Evolutionary conservation across 2,329 filamentous ascomycete species (phyloP).

Genomic region (Bipolaris oryzae): DNA sequence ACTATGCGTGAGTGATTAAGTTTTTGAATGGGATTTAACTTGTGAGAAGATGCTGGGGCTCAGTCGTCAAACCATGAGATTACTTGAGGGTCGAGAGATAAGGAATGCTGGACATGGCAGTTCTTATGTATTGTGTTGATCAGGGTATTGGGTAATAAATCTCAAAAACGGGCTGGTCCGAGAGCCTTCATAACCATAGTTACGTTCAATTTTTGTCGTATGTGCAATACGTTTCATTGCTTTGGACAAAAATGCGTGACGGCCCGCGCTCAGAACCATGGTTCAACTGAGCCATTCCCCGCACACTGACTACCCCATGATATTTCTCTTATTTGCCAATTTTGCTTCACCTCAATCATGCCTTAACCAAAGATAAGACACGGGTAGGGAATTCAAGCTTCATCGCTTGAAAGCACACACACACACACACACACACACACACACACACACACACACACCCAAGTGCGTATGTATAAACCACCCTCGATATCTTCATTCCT

Average conservation of each 20-base stretch:
- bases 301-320: not conserved
- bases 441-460: too few species aligned
- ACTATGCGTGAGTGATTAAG: too few species aligned
- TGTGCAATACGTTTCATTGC: not conserved
- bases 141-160: not conserved
- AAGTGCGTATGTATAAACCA: too few species aligned
- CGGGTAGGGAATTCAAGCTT: not conserved
- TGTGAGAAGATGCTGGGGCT: not conserved
- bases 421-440: too few species aligned
- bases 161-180: not conserved
- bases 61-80: not conserved
- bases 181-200: not conserved
- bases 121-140: not conserved
- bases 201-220: not conserved
- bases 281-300: not conserved
- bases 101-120: not conserved
- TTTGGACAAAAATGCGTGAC: slow-evolving; percentile 10
- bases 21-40: not conserved
- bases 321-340: not conserved
- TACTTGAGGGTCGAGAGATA: not conserved
- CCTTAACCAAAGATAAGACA: too few species aligned
- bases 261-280: slow-evolving; percentile 12
- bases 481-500: not conserved
- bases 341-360: too few species aligned
- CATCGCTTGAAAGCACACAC: not conserved